These are phyloP conservation scores for Ascochyta viciae-villosae DNA, from an alignment of 2,329 filamentous ascomycete species.

Conservation along the genomic window DNA sequence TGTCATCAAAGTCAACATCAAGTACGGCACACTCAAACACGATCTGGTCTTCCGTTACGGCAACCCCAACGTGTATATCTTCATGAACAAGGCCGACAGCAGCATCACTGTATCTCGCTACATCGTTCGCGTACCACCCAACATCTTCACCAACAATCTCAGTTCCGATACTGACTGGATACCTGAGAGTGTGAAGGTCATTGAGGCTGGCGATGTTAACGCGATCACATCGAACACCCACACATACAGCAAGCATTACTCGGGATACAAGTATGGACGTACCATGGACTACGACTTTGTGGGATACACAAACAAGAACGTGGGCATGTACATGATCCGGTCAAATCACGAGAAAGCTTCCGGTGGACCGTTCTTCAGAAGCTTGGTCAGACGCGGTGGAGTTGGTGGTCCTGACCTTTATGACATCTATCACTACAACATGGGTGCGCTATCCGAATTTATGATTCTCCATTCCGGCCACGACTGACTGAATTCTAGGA, in stretches of 20 bases:
- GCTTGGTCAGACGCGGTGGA: constrained; percentile 48
- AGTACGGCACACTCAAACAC: constrained; percentile 63
- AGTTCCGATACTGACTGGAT: constrained; percentile 47
- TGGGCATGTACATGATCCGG: constrained; percentile 50
- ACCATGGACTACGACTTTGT: constrained; percentile 51
- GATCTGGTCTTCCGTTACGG: constrained; percentile 66
- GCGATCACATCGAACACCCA: constrained; percentile 26
- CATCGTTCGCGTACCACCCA: constrained; percentile 38
- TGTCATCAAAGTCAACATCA: constrained; percentile 65
- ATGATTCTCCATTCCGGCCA: not conserved
- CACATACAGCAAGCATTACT: constrained; percentile 53
- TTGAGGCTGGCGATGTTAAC: constrained; percentile 33
- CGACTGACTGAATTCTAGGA: constrained; percentile 12
- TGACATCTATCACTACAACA: constrained; percentile 55
- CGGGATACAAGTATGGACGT: constrained; percentile 50
- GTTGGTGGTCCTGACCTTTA: constrained; percentile 50
- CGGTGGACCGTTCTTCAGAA: constrained; percentile 50
- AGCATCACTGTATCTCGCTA: constrained; percentile 52
- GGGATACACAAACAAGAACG: constrained; percentile 46
- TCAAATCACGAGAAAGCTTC: constrained; percentile 54
- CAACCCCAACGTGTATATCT: constrained; percentile 61
- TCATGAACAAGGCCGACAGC: constrained; percentile 53
- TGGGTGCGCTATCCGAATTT: constrained; percentile 36
- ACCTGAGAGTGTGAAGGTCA: constrained; percentile 20
- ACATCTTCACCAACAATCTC: constrained; percentile 38